phyloP scores from a whole-genome alignment of 371 early-diverging fungal species.

The Mycotypha africana region DNA sequence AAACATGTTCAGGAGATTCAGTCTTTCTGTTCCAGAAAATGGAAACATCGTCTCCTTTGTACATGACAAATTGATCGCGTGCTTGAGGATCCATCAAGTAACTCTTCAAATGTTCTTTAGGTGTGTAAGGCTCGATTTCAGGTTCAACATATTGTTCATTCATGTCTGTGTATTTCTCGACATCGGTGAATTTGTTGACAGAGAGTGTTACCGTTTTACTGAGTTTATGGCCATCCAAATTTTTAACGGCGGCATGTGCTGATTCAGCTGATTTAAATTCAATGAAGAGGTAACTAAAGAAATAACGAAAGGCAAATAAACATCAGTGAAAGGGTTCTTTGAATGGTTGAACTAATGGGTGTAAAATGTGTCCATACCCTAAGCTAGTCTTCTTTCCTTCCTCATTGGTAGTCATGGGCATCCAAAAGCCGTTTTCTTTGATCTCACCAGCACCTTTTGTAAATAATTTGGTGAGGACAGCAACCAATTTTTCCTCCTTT shows the following conservation, averaged over 20 bases:
- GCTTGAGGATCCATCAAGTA: constrained; percentile 85
- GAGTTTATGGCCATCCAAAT: constrained; percentile 74
- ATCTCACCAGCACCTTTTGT: constrained; percentile 70
- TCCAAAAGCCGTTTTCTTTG: constrained; percentile 76
- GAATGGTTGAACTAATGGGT: too few relatives aligned
- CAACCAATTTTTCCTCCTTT: constrained; percentile 82
- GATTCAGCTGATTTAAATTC: constrained; percentile 87
- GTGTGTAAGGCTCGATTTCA: constrained; percentile 59
- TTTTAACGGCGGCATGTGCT: constrained; percentile 77
- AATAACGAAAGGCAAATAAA: background rate
- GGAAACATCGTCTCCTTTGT: constrained; percentile 77
- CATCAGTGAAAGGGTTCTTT: too few relatives aligned
- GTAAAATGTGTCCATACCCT: constrained; percentile 51
- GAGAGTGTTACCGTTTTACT: constrained; percentile 79
- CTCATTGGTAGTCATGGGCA: constrained; percentile 80
- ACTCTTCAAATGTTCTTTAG: constrained; percentile 85
- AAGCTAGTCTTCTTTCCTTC: constrained; percentile 71
- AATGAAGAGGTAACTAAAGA: constrained; percentile 81
- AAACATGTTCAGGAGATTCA: constrained; percentile 77
- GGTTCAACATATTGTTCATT: constrained; percentile 74
- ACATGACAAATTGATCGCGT: constrained; percentile 91
- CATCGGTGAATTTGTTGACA: constrained; percentile 88
- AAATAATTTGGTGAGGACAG: constrained; percentile 78
- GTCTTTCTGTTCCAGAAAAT: constrained; percentile 90
- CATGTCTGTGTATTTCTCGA: constrained; percentile 75